Conservation (phyloP, 805 yeast species). For the Suhomyces xylopsoci region DNA sequence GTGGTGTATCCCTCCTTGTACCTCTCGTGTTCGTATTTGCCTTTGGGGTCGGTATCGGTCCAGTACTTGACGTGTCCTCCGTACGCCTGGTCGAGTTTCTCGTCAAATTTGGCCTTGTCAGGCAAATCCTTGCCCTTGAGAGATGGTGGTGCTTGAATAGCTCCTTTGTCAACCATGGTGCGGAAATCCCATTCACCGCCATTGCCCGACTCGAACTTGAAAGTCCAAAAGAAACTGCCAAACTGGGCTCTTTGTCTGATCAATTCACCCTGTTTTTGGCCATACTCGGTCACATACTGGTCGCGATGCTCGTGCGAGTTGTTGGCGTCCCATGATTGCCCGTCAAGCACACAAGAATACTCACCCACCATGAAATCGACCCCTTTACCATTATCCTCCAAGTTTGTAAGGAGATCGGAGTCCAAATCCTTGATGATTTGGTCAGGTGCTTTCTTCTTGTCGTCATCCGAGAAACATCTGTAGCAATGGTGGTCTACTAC, state of each 20-base stretch:
- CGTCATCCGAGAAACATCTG: conserved; percentile 78
- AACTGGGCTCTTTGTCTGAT: conserved; percentile 54
- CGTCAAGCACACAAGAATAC: conserved; percentile 84
- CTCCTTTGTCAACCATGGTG: conserved; percentile 67
- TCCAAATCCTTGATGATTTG: conserved; percentile 59
- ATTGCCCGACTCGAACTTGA: conserved; percentile 77
- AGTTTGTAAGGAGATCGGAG: conserved; percentile 45
- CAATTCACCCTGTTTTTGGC: conserved; percentile 48
- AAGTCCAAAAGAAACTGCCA: conserved; percentile 91
- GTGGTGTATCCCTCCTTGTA: conserved; percentile 73
- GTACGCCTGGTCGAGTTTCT: conserved; percentile 33
- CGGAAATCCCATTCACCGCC: conserved; percentile 97
- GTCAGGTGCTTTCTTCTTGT: conserved; percentile 61
- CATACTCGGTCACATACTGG: conserved; percentile 58
- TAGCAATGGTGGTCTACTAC: conserved; percentile 84
- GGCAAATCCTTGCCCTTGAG: conserved; percentile 33
- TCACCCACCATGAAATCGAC: conserved; percentile 85
- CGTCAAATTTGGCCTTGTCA: conserved; percentile 39
- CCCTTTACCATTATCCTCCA: conserved; percentile 40
- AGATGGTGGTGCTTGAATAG: conserved; percentile 26
- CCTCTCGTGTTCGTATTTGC: conserved; percentile 75
- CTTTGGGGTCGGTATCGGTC: conserved; percentile 54
- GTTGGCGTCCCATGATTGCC: conserved; percentile 63
- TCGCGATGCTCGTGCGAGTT: conserved; percentile 43
- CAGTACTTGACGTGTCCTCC: conserved; percentile 63